A percentile compares a stretch with the other conserved stretches of the same genome.
phyloP scores from a whole-genome alignment of 768 basidiomycete species.

The Leccinum truebloodii region DNA sequence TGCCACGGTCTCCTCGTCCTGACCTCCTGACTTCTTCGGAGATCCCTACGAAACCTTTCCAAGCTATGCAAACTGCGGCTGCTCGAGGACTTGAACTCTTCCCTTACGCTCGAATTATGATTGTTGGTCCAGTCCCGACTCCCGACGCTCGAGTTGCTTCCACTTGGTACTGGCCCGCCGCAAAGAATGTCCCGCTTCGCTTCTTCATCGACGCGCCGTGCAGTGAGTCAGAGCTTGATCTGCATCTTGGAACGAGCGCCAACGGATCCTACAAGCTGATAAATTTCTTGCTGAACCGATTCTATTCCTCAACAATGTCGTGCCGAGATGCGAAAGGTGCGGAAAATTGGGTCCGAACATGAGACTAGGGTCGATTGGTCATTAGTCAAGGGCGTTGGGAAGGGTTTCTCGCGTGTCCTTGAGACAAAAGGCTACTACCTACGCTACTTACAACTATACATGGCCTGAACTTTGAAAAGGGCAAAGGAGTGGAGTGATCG shows the following conservation, averaged over 20 bases:
- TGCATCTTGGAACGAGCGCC: background rate
- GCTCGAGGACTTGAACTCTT: background rate
- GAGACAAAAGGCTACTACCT: background rate
- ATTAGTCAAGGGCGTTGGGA: background rate
- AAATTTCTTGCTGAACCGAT: background rate
- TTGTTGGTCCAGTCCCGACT: too few relatives aligned
- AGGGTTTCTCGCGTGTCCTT: background rate
- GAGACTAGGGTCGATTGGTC: background rate
- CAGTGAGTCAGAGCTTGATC: background rate
- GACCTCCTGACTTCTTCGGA: background rate
- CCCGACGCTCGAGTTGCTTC: too few relatives aligned
- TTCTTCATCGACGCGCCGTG: background rate
- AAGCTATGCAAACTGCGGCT: background rate
- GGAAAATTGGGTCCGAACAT: background rate
- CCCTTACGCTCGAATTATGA: background rate
- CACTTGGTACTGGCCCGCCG: too few relatives aligned
- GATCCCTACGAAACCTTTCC: background rate
- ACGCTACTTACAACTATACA: background rate
- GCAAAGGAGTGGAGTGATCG: background rate
- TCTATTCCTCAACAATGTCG: too few relatives aligned
- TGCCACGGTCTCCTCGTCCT: too few relatives aligned
- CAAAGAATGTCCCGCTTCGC: background rate
- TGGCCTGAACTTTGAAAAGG: background rate
- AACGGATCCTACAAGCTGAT: too few relatives aligned
- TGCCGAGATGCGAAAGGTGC: background rate